phyloP scores from a whole-genome alignment of 2,329 filamentous ascomycete genomes.

The Aspergillus aculeatus region DNA sequence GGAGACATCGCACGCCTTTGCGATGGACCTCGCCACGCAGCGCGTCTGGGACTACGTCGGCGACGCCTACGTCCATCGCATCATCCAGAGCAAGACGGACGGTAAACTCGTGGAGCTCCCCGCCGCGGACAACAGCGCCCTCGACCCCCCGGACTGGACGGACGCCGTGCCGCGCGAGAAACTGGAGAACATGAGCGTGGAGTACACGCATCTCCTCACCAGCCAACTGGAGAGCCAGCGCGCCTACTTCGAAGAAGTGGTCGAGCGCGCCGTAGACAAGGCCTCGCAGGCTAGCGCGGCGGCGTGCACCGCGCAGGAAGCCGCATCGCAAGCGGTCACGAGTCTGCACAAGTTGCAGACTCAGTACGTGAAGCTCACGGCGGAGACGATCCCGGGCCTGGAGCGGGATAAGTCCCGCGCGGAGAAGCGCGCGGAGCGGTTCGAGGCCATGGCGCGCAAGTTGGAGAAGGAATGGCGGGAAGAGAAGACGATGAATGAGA shows the following conservation, averaged over 20 bases:
- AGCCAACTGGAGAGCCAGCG: constrained; percentile 91
- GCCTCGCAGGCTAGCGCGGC: constrained; percentile 69
- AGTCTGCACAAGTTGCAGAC: constrained; percentile 56
- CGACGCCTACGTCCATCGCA: constrained; percentile 91
- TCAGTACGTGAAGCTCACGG: constrained; percentile 53
- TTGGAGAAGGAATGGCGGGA: constrained; percentile 76
- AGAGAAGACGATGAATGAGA: constrained; percentile 80
- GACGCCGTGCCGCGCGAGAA: constrained; percentile 57
- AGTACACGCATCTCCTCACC: constrained; percentile 91
- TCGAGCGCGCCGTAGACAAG: constrained; percentile 87
- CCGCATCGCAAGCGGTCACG: constrained; percentile 63
- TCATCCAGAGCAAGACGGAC: constrained; percentile 91
- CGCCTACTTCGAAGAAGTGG: constrained; percentile 88
- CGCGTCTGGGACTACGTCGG: constrained; percentile 98
- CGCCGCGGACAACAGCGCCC: constrained; percentile 49
- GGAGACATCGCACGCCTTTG: constrained; percentile 82
- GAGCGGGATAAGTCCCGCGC: constrained; percentile 72
- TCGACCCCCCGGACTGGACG: constrained; percentile 44
- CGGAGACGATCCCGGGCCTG: constrained; percentile 62
- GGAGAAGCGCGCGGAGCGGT: constrained; percentile 66
- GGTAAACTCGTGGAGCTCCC: constrained; percentile 92
- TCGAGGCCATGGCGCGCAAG: constrained; percentile 71
- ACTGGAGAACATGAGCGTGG: constrained; percentile 76
- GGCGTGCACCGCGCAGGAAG: constrained; percentile 52
- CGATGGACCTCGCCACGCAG: constrained; percentile 88